Conservation (phyloP, 768 basidiomycete species). For the Boletus coccyginus region DNA sequence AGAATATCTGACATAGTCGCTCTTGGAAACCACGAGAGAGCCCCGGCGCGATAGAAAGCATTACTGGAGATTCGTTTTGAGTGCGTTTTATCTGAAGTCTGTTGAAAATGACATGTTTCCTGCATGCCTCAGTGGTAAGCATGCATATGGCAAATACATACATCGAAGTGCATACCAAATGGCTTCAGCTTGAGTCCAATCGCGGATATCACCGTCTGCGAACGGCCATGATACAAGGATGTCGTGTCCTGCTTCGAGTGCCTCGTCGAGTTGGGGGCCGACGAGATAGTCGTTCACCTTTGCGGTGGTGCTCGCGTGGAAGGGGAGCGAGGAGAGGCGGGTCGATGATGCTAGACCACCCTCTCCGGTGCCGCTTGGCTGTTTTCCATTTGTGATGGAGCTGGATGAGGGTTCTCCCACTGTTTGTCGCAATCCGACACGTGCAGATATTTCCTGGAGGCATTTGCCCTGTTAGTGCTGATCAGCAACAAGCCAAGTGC, state of each 20-base stretch:
- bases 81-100: conserved; percentile 72
- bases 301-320: conserved; percentile 40
- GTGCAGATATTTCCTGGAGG: conserved; percentile 72
- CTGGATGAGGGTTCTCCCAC: conserved; percentile 31
- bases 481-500: not conserved
- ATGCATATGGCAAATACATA: not conserved
- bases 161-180: conserved; percentile 61
- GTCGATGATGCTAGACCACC: conserved; percentile 41
- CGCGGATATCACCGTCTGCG: conserved; percentile 62
- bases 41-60: conserved; percentile 66
- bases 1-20: conserved; percentile 78
- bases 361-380: conserved; percentile 15
- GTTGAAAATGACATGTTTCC: conserved; percentile 83
- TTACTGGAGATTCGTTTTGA: conserved; percentile 85
- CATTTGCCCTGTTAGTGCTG: not conserved
- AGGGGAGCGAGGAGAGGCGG: conserved; percentile 46
- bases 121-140: conserved; percentile 30
- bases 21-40: conserved; percentile 69
- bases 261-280: conserved; percentile 77
- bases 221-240: conserved; percentile 82
- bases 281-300: conserved; percentile 80
- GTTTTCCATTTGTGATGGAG: conserved; percentile 21
- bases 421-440: conserved; percentile 66
- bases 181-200: conserved; percentile 87
- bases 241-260: conserved; percentile 69